Conservation (phyloP, 1,139 yeast genomes). For the Yamadazyma siamensis region DNA sequence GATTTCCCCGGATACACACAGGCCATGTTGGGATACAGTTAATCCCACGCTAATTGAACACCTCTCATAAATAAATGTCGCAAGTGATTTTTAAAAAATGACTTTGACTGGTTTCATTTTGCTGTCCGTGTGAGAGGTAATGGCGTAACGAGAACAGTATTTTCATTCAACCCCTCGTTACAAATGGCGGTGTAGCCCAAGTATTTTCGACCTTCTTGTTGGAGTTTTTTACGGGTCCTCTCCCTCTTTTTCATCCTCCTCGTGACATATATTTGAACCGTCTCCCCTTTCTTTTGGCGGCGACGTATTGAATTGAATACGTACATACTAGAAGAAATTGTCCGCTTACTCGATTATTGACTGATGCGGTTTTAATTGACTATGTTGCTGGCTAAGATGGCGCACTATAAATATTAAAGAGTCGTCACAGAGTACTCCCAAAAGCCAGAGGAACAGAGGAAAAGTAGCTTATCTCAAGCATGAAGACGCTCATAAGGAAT, state of each 20-base stretch:
- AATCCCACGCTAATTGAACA: too few relatives aligned
- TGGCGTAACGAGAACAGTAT: too few relatives aligned
- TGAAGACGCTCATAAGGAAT: constrained; percentile 9
- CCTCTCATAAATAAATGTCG: constrained; percentile 3
- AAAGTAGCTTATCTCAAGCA: constrained; percentile 6
- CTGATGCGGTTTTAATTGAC: constrained; percentile 1
- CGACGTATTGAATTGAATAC: not conserved
- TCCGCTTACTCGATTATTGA: constrained; percentile 1
- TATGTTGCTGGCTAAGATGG: not conserved
- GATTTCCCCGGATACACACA: too few relatives aligned
- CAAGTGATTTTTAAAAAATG: constrained; percentile 1
- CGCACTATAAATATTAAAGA: too few relatives aligned
- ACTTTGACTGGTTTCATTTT: too few relatives aligned
- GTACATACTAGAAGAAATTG: too few relatives aligned
- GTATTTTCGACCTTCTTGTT: too few relatives aligned
- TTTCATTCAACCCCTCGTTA: too few relatives aligned
- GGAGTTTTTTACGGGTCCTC: constrained; percentile 1
- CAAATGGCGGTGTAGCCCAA: too few relatives aligned
- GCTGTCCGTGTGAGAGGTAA: too few relatives aligned
- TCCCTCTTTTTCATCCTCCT: constrained; percentile 1
- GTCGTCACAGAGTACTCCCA: constrained; percentile 1
- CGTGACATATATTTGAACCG: constrained; percentile 1
- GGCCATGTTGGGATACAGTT: too few relatives aligned
- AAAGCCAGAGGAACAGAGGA: constrained; percentile 6
- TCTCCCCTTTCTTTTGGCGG: constrained; percentile 1